Evolutionary conservation across 768 basidiomycete species (phyloP).

Genomic region (Chalciporus sphaerocephalus): DNA sequence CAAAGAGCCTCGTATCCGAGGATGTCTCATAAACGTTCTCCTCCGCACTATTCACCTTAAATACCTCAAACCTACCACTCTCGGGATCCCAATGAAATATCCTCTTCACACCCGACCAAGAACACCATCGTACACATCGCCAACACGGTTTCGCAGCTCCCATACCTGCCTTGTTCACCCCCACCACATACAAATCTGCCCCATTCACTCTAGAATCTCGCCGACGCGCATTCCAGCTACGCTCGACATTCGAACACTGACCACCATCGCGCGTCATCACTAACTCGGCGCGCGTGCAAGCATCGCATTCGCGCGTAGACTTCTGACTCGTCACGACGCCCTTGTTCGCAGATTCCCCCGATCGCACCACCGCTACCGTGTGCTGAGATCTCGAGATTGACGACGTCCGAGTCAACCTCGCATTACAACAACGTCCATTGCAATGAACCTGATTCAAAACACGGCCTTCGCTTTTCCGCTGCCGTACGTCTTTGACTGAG

Average conservation of each 20-base stretch:
- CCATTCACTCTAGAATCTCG: slow-evolving; percentile 44
- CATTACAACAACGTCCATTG: neutral
- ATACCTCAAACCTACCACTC: slow-evolving; percentile 35
- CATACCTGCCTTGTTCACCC: slow-evolving; percentile 46
- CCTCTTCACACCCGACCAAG: slow-evolving; percentile 54
- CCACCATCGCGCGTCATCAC: neutral
- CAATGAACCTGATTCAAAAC: slow-evolving; percentile 2
- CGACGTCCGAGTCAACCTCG: no score
- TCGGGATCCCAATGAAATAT: slow-evolving; percentile 50
- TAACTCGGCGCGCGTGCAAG: neutral
- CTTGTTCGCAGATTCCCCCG: slow-evolving; percentile 8
- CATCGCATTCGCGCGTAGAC: neutral
- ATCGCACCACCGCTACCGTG: neutral
- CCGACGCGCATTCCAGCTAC: slow-evolving; percentile 33
- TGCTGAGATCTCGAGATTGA: no score
- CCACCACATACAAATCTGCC: slow-evolving; percentile 52
- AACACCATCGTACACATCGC: slow-evolving; percentile 54
- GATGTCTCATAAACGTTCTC: slow-evolving; percentile 42
- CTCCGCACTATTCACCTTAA: slow-evolving; percentile 44
- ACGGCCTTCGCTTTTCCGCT: slow-evolving; percentile 9
- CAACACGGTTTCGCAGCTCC: slow-evolving; percentile 52
- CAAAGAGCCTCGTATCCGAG: slow-evolving; percentile 40
- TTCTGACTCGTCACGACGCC: neutral
- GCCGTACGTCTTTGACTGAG: slow-evolving; percentile 28
- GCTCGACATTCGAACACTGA: slow-evolving; percentile 8